Conservation (phyloP, 345 rosid species). For the Schrenkiella parvula region DNA sequence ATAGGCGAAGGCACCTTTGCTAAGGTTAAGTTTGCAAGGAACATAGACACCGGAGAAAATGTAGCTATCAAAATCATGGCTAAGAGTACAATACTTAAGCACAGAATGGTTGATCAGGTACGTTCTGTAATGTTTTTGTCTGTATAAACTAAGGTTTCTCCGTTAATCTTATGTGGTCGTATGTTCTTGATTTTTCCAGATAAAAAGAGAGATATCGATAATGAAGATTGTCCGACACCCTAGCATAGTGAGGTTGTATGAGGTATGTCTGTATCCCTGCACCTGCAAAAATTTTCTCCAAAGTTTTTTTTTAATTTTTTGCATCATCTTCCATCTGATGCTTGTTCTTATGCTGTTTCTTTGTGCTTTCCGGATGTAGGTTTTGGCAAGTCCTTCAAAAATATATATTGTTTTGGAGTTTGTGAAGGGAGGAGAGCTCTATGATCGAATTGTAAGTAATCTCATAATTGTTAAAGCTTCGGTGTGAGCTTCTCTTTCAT, state of each 20-base stretch:
- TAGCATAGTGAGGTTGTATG: conserved; percentile 70
- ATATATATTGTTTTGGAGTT: conserved; percentile 88
- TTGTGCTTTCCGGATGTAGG: conserved; percentile 39
- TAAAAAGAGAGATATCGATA: conserved; percentile 82
- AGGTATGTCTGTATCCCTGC: conserved; percentile 43
- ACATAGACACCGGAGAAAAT: conserved; percentile 60
- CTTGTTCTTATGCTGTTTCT: not conserved
- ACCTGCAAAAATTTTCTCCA: too few species aligned
- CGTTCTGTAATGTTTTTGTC: too few species aligned
- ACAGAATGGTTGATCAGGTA: conserved; percentile 93
- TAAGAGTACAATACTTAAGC: conserved; percentile 74
- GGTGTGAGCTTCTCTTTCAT: too few species aligned
- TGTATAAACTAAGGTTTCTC: too few species aligned
- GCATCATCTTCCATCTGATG: not conserved
- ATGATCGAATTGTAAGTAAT: conserved; percentile 71
- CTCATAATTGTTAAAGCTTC: too few species aligned
- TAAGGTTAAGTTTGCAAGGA: conserved; percentile 84
- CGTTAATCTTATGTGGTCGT: too few species aligned
- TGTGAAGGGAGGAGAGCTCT: conserved; percentile 86
- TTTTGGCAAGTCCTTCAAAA: conserved; percentile 69
- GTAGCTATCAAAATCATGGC: conserved; percentile 87
- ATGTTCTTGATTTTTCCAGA: conserved; percentile 45
- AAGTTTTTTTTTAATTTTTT: not conserved
- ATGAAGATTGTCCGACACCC: conserved; percentile 95
- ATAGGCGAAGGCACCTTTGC: conserved; percentile 95